A percentile compares a stretch with the other conserved stretches of the same genome.
Conservation (phyloP, 305 asterid genomes). For the Solanum hybrid region DNA sequence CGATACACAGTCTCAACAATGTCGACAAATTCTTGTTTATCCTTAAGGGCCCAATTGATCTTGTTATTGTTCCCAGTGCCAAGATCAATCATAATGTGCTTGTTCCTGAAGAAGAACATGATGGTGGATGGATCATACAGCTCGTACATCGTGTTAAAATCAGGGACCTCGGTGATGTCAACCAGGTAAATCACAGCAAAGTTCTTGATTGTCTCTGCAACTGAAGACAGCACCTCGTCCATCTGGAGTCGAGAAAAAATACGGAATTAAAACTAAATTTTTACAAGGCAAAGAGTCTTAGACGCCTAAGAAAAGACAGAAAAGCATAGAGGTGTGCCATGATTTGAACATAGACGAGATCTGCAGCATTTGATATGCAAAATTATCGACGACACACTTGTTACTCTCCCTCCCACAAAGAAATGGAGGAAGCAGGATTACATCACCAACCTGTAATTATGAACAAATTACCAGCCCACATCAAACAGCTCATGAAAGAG, state of each 20-base stretch:
- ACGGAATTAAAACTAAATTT: background rate
- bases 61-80: conserved; percentile 95
- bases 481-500: background rate
- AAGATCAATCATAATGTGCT: conserved; percentile 82
- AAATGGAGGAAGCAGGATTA: background rate
- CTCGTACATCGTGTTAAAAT: conserved; percentile 24
- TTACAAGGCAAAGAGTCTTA: background rate
- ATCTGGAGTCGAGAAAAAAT: conserved; percentile 30
- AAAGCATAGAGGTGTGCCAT: background rate
- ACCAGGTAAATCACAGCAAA: conserved; percentile 19
- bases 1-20: conserved; percentile 18
- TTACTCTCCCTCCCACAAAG: background rate
- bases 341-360: accelerated
- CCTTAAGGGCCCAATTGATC: conserved; percentile 85
- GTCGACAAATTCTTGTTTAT: conserved; percentile 16
- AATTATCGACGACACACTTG: background rate
- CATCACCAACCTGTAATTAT: background rate
- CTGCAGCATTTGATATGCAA: background rate
- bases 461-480: background rate
- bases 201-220: conserved; percentile 24
- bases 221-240: conserved; percentile 85
- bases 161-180: conserved; percentile 33
- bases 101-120: conserved; percentile 42
- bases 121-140: conserved; percentile 15
- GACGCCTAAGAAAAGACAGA: background rate